These are phyloP conservation scores for Pinus albicaulis DNA, from an alignment of 75 land plant genomes.

Conservation along the genomic window DNA sequence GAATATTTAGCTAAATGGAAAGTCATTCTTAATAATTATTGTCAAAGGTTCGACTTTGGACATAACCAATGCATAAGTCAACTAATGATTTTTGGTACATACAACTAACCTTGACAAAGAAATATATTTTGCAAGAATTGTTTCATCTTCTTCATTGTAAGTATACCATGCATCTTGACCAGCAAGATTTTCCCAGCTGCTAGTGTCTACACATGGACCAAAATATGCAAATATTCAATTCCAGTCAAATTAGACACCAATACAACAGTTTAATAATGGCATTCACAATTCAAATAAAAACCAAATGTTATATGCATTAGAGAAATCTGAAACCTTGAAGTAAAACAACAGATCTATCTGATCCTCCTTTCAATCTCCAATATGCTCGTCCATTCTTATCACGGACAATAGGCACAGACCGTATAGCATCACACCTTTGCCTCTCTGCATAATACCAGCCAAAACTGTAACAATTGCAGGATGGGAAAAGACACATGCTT, in stretches of 20 bases:
- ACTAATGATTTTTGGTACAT: background rate
- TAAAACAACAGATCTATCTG: conserved; percentile 27
- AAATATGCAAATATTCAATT: background rate
- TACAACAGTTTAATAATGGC: background rate
- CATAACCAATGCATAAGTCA: background rate
- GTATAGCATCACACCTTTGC: conserved; percentile 51
- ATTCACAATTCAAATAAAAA: background rate
- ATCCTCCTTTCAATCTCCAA: conserved; percentile 59
- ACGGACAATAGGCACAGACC: conserved; percentile 46
- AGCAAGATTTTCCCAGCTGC: conserved; percentile 3
- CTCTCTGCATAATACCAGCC: conserved; percentile 28
- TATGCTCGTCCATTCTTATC: conserved; percentile 40
- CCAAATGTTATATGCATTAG: background rate
- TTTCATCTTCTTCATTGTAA: conserved; percentile 22
- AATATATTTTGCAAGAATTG: conserved; percentile 14
- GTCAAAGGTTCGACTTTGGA: background rate
- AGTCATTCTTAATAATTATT: background rate
- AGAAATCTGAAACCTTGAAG: conserved; percentile 53
- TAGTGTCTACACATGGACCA: conserved; percentile 10
- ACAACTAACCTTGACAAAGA: conserved; percentile 7
- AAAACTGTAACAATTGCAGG: background rate
- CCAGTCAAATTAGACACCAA: background rate
- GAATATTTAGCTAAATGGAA: background rate
- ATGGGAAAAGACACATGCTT: background rate
- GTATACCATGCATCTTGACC: conserved; percentile 21